Conservation (phyloP, 2,329 filamentous ascomycete genomes). For the Trichoderma sp. region DNA sequence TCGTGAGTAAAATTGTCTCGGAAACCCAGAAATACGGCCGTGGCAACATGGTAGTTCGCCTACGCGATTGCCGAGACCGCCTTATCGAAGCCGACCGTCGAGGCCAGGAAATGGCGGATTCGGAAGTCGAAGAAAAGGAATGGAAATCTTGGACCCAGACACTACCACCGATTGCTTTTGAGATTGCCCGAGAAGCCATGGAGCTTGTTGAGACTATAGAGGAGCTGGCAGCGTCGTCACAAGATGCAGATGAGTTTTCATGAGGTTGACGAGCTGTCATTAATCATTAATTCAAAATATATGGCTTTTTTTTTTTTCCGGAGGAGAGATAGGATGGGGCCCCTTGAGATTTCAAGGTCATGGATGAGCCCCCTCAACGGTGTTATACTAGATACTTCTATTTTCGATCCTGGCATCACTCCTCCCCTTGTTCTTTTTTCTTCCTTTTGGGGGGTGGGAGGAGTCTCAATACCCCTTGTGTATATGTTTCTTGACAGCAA, state of each 20-base stretch:
- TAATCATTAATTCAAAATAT: conserved; percentile 12
- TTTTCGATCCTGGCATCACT: conserved; percentile 6
- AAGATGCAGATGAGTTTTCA: conserved; percentile 46
- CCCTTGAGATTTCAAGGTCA: background rate
- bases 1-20: conserved; percentile 66
- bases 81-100: conserved; percentile 62
- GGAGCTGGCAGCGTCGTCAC: conserved; percentile 32
- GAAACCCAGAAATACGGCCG: conserved; percentile 59
- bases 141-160: conserved; percentile 66
- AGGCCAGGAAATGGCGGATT: conserved; percentile 56
- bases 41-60: conserved; percentile 49
- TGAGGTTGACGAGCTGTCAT: conserved; percentile 27
- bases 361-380: background rate
- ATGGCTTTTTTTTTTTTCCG: background rate
- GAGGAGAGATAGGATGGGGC: background rate
- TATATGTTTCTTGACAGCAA: conserved; percentile 13
- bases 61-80: conserved; percentile 62
- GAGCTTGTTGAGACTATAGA: conserved; percentile 55
- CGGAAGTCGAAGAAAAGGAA: conserved; percentile 47
- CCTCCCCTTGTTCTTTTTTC: conserved; percentile 3
- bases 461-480: conserved; percentile 20
- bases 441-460: background rate
- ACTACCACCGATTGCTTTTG: conserved; percentile 80
- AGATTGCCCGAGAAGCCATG: conserved; percentile 78
- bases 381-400: background rate